Base-by-base conservation (phyloP, 2,329 filamentous ascomycete genomes). In the Sarocladium brachiariae region DNA sequence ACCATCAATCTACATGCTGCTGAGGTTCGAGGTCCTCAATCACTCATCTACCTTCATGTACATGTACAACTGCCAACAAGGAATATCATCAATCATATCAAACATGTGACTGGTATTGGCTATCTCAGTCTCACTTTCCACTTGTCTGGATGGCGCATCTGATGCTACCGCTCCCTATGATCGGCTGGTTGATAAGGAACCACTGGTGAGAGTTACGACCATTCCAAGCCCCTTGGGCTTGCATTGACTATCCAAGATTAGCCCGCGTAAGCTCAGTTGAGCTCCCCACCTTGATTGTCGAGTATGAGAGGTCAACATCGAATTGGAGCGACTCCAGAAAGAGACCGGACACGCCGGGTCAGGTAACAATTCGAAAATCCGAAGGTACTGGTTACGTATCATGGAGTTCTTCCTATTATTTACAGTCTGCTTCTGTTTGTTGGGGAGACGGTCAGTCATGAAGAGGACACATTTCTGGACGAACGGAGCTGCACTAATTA, bases 321-420 rank as follows among this genome's bases (percentile, higher is more conserved):
- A 45, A 48, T 48, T 4, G 30, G 34, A 34, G 45, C 45, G n/a
- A 46, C 45, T 27, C 45, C 45, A 34, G 45, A 48, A 48, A n/a
- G n/a, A n/a, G n/a, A n/a, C n/a, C 41, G 23, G 41, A 30, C 41
- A 10, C 37, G 14, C 14, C 11, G 37, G 37, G 4, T 41, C 34
- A 24, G 16, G 37, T 19, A 41, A 23, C 37, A 14, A 41, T n/a
- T n/a, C n/a, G n/a, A n/a, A n/a, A n/a, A n/a, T n/a, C n/a, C n/a
- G n/a, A n/a, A n/a, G n/a, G n/a, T n/a, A n/a, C n/a, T n/a, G n/a
- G n/a, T n/a, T n/a, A n/a, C n/a, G n/a, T n/a, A n/a, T n/a, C n/a
- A n/a, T n/a, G n/a, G n/a, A n/a, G n/a, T n/a, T n/a, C n/a, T n/a
- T n/a, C n/a, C n/a, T n/a, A n/a, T n/a, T n/a, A n/a, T n/a, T n/a